Conservation (phyloP, 139 green algal species). For the Chlorella sorokiniana region DNA sequence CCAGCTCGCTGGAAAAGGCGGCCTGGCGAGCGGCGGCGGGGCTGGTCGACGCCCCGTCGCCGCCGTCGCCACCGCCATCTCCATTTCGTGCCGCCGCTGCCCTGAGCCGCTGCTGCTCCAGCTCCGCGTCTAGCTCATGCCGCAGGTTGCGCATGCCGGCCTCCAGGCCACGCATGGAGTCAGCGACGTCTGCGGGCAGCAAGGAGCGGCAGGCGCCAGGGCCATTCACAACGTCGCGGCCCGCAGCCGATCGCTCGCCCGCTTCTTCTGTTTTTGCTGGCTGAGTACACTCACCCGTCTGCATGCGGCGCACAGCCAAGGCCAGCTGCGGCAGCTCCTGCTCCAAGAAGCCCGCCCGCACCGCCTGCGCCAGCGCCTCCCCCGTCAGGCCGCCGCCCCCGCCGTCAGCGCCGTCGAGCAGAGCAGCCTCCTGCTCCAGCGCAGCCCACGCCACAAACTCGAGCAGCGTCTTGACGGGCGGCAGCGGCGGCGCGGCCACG, state of each 20-base stretch:
- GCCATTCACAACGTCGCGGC: background rate
- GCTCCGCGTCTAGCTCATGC: slow-evolving; percentile 28
- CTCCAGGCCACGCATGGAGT: slow-evolving; percentile 43
- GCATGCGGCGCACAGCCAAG: slow-evolving; percentile 39
- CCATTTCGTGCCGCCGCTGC: background rate
- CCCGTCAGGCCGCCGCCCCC: background rate
- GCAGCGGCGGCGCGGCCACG: background rate
- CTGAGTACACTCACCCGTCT: slow-evolving; percentile 10
- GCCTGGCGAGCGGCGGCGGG: slow-evolving; percentile 10
- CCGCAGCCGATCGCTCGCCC: no score
- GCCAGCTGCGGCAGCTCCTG: slow-evolving; percentile 30
- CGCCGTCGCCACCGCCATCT: background rate
- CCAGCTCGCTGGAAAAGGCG: slow-evolving; percentile 25
- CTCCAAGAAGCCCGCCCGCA: slow-evolving; percentile 26
- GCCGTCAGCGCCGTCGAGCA: background rate
- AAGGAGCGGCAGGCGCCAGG: background rate
- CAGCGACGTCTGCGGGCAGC: slow-evolving; percentile 30
- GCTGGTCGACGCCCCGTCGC: background rate
- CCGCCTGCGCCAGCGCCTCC: background rate
- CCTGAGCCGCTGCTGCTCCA: slow-evolving; percentile 6
- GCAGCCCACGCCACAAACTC: slow-evolving; percentile 50
- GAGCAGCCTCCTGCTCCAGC: slow-evolving; percentile 11
- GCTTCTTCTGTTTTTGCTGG: no score
- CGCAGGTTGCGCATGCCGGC: slow-evolving; percentile 25
- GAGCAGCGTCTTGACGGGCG: slow-evolving; percentile 27